Conservation (phyloP, 805 yeast genomes). For the Zygotorulaspora danielsina region DNA sequence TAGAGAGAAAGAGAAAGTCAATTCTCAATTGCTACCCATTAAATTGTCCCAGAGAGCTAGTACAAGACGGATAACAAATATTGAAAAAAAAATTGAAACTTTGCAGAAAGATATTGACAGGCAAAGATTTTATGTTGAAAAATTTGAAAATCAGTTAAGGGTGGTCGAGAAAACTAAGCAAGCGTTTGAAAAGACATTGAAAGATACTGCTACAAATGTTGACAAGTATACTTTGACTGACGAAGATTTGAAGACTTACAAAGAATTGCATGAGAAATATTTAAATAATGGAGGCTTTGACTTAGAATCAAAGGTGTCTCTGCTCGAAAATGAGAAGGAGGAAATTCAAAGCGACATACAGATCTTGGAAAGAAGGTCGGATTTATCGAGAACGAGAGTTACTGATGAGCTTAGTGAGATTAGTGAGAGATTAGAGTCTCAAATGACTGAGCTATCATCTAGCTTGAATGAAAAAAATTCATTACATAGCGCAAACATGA, state of each 20-base stretch:
- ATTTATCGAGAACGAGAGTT: conserved; percentile 36
- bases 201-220: conserved; percentile 24
- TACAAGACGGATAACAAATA: conserved; percentile 43
- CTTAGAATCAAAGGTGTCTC: conserved; percentile 48
- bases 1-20: conserved; percentile 41
- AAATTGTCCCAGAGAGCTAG: conserved; percentile 52
- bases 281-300: conserved; percentile 53
- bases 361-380: conserved; percentile 36
- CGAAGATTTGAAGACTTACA: conserved; percentile 55
- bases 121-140: conserved; percentile 43
- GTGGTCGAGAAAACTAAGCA: conserved; percentile 42
- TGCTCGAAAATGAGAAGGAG: conserved; percentile 42
- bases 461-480: conserved; percentile 39
- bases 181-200: conserved; percentile 38
- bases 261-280: conserved; percentile 51
- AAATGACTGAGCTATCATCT: conserved; percentile 33
- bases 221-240: conserved; percentile 41
- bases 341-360: conserved; percentile 40
- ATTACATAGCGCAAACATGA: conserved; percentile 19
- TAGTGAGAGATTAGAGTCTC: conserved; percentile 32
- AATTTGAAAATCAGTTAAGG: conserved; percentile 45
- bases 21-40: conserved; percentile 55
- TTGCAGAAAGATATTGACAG: conserved; percentile 49
- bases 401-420: conserved; percentile 35
- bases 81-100: conserved; percentile 46